Conservation (phyloP, 2,329 filamentous ascomycete species). For the Zymoseptoria tritici region DNA sequence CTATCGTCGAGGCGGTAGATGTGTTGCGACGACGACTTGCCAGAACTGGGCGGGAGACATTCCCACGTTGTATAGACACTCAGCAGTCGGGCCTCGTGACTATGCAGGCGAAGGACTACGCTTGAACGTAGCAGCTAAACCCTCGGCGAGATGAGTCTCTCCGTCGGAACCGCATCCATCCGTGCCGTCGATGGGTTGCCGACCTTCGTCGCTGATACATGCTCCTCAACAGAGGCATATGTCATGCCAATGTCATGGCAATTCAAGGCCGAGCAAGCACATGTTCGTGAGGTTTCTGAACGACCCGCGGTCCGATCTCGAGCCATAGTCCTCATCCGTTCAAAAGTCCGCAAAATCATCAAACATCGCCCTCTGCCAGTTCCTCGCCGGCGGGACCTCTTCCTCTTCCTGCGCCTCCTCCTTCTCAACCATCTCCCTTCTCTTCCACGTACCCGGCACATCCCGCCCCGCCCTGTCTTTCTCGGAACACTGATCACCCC, state of each 20-base stretch:
- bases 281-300: neutral
- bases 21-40: too few species aligned
- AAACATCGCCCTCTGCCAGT: neutral
- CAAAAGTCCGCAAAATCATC: neutral
- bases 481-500: slow-evolving; percentile 6
- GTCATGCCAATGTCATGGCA: neutral
- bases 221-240: neutral
- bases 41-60: too few species aligned
- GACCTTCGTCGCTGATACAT: neutral
- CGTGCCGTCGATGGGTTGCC: neutral
- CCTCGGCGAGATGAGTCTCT: too few species aligned
- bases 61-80: too few species aligned
- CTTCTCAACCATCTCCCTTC: neutral
- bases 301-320: neutral
- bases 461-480: neutral
- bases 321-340: neutral
- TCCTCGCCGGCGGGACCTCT: neutral
- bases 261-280: neutral
- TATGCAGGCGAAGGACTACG: too few species aligned
- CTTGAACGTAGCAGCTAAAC: too few species aligned
- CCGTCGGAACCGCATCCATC: neutral
- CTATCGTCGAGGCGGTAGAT: too few species aligned
- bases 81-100: too few species aligned
- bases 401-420: slow-evolving; percentile 4
- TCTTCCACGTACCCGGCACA: neutral